Percentiles rank a stretch among this genome's conserved stretches.
Conservation (phyloP, 495 filamentous ascomycete genomes). For the Aspergillus nidulans region DNA sequence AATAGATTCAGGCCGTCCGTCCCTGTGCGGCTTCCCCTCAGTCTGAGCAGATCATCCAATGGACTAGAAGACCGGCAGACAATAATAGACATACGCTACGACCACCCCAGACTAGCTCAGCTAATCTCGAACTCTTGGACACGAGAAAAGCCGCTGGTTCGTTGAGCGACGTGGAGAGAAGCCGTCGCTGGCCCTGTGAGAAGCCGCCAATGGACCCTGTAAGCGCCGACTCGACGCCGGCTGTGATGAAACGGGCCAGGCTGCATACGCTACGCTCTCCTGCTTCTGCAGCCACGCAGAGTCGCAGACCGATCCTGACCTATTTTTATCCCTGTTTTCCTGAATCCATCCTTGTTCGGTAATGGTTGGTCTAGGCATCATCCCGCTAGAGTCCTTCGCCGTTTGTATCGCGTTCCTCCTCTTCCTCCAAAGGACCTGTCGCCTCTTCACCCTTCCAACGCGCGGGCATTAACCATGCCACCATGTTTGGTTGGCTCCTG, state of each 20-base stretch:
- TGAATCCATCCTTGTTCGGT: slow-evolving; percentile 18
- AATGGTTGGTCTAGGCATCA: slow-evolving; percentile 14
- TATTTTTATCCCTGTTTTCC: slow-evolving; percentile 27
- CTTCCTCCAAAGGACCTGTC: slow-evolving; percentile 14
- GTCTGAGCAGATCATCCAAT: background rate
- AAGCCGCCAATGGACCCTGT: slow-evolving; percentile 3
- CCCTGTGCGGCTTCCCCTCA: background rate
- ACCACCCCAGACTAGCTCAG: background rate
- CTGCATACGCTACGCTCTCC: slow-evolving; percentile 10
- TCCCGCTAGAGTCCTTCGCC: slow-evolving; percentile 32
- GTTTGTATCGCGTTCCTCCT: slow-evolving; percentile 15
- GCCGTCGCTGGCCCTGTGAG: slow-evolving; percentile 12
- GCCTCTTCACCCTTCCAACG: slow-evolving; percentile 14
- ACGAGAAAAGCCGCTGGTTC: slow-evolving; percentile 10
- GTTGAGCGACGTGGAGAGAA: slow-evolving; percentile 7
- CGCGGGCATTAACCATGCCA: slow-evolving; percentile 28
- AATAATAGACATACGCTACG: slow-evolving; percentile 4
- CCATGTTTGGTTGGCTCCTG: slow-evolving; percentile 24
- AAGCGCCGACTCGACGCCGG: slow-evolving; percentile 21
- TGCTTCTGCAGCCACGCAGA: slow-evolving; percentile 6
- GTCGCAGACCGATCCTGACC: slow-evolving; percentile 9
- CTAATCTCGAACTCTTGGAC: slow-evolving; percentile 3
- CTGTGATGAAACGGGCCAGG: slow-evolving; percentile 20
- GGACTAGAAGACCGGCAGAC: background rate
- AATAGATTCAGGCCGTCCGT: too few species aligned